Base-by-base conservation (phyloP, 495 filamentous ascomycete species). In the Tuber borchii region DNA sequence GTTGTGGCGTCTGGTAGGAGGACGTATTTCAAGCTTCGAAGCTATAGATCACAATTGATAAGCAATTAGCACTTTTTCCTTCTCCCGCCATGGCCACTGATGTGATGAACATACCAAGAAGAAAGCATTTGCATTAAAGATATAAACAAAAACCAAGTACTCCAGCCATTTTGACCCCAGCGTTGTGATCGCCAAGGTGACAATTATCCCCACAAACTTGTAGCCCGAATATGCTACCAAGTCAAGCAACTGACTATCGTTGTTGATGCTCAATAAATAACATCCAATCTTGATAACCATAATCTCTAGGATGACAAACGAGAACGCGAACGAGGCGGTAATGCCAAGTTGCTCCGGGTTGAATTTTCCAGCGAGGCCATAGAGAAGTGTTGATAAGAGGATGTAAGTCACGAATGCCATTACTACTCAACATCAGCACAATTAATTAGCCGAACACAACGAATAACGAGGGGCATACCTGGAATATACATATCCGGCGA, bases 401-500 rank as follows among this genome's bases (percentile, higher is more conserved):
- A 98, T 95, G 85, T 99, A 99, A 46, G 96, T 99, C 73, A 98
- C 93, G 73, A 99, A 86, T 4, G 95, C 94, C 91, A 93, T 93
- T 79, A 91, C 86, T 79, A 14, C 40, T 42, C 6, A 22, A 65
- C 14, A 16, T 65, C 17, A 34, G 26, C 4, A 31, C 56, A 16
- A 65, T 19, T 12, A 34, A 34, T 17, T 10, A 31, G 31, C 56
- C 10, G 14, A 34, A 19, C 3, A 34, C 17, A 19, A 46, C 16
- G 22, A 65, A 34, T 17, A 17, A 65, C 56, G 26, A 34, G 26
- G 26, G 56, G 31, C 56, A 69, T 34, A 75, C 78, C 78, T 71
- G 95, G 95, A 79, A 99, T 99, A 87, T 99, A 99, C 95, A 99
- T 98, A 86, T 99, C 95, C 9, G 96, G 95, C 69, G 93, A 95